Evolutionary conservation across 192 early-diverging fungal genomes (phyloP), one percentile per base, ranked within the genome.

Genomic region (Coemansia sp.): DNA sequence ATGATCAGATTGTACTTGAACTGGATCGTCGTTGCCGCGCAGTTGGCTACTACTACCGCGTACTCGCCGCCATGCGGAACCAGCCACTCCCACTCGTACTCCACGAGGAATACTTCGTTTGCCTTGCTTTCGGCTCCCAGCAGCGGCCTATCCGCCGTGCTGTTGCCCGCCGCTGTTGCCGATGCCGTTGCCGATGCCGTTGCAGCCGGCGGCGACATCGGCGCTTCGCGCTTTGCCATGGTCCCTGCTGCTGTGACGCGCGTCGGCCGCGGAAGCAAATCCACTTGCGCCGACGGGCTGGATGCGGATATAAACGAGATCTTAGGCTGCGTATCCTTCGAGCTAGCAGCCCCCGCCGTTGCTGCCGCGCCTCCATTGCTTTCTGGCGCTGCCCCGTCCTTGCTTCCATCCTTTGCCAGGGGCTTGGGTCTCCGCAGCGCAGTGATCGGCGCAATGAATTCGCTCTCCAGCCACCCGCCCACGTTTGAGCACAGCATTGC

Each of bases 1-100:
- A 81, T 81, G 12, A 81, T 75, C 66, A 81, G 64, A 41, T 81
- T 81, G 49, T 81, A 81, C 35, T 81, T 81, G 78, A 81, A 81
- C 67, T 81, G 78, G n/a, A 81, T 69, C 24, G 78, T 72, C 11
- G 78, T 75, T 15, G 72, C 72, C 21, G 78, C 78, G 58, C 78
- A 81, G 63, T 81, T 81, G 23, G 78, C 78, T 14, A 81, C 68
- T 10, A 81, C 78, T 59, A 81, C 78, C 21, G 78, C 78, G 60
- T 81, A 81, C 48, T 81, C 78, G 59, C 78, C 78, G 44, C 78
- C 78, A 2, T 36, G 61, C 18, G 59, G 71, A 4, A 80, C 77
- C 59, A 70, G 66, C 77, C 72, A 75, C 51, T 80, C 77, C 77
- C 77, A 80, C 46, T 80, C 77, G 69, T 80, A 80, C 53, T 80